Base-by-base conservation (phyloP, 768 basidiomycete genomes). In the Boletales sp. region DNA sequence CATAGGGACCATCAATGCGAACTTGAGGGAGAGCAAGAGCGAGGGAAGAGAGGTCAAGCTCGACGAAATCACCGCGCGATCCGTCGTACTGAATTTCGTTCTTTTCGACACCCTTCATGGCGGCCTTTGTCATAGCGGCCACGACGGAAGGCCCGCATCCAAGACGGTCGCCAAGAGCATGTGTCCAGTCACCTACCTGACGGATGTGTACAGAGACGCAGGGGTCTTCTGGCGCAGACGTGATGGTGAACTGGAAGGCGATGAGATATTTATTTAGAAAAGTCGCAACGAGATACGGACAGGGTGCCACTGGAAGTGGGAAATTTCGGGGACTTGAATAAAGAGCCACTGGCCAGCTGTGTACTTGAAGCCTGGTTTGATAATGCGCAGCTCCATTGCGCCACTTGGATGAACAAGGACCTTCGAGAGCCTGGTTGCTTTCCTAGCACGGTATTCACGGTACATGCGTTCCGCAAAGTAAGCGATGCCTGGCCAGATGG, bases 181-280 rank as follows among this genome's bases (percentile, higher is more conserved):
- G 79, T 4, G 92, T 93, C 73, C 81, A 92, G 68, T 94, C 90
- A 53, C 93, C 93, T 41, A 90, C 92, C 74, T 95, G 93, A 66
- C 92, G 89, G 60, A 97, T 87, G 67, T 96, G 94, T 46, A 95
- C 69, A 21, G 90, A 92, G 40, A 96, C 81, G 65, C 91, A 95
- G 3, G 92, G 88, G 61, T 96, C 94, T 58, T 94, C 91, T 4
- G 94, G 94, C 13, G 94, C 91, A 35, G 92, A 94, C 0, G 92
- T 93, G 72, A 94, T 94, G 35, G 92, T 94, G 71, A 95, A 94
- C 88, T 93, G 18, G 9, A 25, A n/a, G 42, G 30, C 33, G 18
- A 52, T 50, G 35, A 48, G 40, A 37, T 12, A 13, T 17, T 21
- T 4, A 5, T 5, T 11, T 12, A 42, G 13, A 9, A 15, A 19